phyloP scores from a whole-genome alignment of 805 yeast genomes.

The Yamadazyma endophytica region DNA sequence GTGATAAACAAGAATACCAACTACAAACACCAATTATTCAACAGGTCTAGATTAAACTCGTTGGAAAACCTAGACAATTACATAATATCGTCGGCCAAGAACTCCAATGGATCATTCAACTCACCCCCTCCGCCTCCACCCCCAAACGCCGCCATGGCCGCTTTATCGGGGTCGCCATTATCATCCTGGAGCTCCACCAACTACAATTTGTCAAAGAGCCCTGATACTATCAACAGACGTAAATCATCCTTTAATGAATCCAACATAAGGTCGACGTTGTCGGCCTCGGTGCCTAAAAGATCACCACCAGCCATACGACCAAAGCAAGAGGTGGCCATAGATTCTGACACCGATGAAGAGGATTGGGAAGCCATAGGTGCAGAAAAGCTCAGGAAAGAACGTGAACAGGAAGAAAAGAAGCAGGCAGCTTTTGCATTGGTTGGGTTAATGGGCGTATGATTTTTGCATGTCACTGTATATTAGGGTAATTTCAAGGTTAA shows the following conservation, averaged over 20 bases:
- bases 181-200: slow-evolving; percentile 10
- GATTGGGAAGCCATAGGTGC: slow-evolving; percentile 95
- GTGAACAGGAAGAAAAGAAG: slow-evolving; percentile 32
- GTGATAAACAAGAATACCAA: slow-evolving; percentile 12
- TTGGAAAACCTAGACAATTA: slow-evolving; percentile 40
- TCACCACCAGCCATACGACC: not conserved
- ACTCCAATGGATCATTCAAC: slow-evolving; percentile 28
- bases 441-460: slow-evolving; percentile 42
- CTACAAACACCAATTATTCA: slow-evolving; percentile 28
- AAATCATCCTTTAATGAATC: slow-evolving; percentile 42
- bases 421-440: slow-evolving; percentile 62
- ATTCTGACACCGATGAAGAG: slow-evolving; percentile 93
- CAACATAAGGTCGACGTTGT: slow-evolving; percentile 25
- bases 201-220: slow-evolving; percentile 15
- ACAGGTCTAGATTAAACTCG: slow-evolving; percentile 38
- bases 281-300: slow-evolving; percentile 14
- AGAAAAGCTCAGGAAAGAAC: slow-evolving; percentile 47
- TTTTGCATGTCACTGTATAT: slow-evolving; percentile 1
- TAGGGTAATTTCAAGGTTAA: no score
- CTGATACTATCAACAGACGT: slow-evolving; percentile 19
- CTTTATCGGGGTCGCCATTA: slow-evolving; percentile 9
- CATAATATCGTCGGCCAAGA: slow-evolving; percentile 36
- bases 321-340: no score
- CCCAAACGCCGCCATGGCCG: slow-evolving; percentile 12
- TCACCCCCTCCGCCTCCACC: slow-evolving; percentile 30